Evolutionary conservation across 2,329 filamentous ascomycete species (phyloP).

Genomic region (Colletotrichum brevisporum): DNA sequence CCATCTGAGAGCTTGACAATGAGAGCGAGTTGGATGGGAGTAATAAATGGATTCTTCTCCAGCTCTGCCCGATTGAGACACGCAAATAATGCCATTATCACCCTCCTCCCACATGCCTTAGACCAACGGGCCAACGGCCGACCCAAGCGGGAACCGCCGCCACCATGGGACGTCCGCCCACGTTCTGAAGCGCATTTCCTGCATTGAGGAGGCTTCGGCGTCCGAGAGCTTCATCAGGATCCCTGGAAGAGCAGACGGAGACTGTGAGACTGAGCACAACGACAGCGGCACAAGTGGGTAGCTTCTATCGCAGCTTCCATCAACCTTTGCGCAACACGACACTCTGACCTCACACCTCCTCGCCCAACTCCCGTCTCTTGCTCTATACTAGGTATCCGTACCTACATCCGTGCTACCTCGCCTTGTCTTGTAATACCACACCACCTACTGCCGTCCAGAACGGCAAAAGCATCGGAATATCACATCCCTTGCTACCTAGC

Average conservation of each 20-base stretch:
- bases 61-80: slow-evolving; percentile 12
- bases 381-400: not conserved
- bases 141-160: slow-evolving; percentile 12
- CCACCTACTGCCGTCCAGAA: not conserved
- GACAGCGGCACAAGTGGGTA: no score
- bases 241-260: not conserved
- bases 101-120: not conserved
- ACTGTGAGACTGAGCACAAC: no score
- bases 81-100: slow-evolving; percentile 37
- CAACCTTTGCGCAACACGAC: slow-evolving; percentile 20
- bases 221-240: slow-evolving; percentile 20
- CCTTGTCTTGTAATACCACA: not conserved
- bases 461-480: slow-evolving; percentile 4
- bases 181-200: slow-evolving; percentile 7
- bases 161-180: not conserved
- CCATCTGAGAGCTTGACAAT: slow-evolving; percentile 34
- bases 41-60: slow-evolving; percentile 22
- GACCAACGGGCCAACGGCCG: not conserved
- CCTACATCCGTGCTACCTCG: not conserved
- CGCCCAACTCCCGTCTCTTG: not conserved
- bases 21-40: slow-evolving; percentile 10
- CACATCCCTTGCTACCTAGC: not conserved
- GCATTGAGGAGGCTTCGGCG: slow-evolving; percentile 24
- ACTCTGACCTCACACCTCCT: slow-evolving; percentile 9
- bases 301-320: not conserved